A percentile compares a stretch with the other conserved stretches of the same genome.
These are phyloP conservation scores for Silene noctiflora DNA, from an alignment of 179 eudicot genomes.

Conservation along the genomic window DNA sequence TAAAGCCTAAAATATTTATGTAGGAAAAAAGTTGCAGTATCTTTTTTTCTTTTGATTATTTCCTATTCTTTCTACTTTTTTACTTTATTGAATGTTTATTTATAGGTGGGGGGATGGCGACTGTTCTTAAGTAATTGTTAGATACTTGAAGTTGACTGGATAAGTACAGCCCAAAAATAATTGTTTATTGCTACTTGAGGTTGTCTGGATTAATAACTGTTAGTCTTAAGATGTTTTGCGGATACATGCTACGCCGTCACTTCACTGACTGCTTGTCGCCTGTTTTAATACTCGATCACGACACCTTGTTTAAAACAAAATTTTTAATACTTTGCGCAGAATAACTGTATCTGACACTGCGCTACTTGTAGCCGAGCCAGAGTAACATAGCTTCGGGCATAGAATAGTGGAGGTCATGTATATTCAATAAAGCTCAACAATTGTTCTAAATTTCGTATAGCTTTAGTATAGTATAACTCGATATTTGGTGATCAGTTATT, in stretches of 20 bases:
- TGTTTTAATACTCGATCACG: neutral
- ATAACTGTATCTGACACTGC: neutral
- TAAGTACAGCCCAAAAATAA: neutral
- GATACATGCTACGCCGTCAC: neutral
- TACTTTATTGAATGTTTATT: conserved; percentile 9
- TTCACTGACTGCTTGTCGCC: neutral
- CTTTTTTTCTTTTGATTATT: conserved; percentile 4
- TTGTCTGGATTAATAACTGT: neutral
- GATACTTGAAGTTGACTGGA: conserved; percentile 10
- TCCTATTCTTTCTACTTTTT: neutral
- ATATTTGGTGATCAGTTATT: neutral
- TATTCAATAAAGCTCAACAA: neutral
- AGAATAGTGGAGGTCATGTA: neutral
- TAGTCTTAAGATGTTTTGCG: neutral
- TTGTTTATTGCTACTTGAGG: neutral
- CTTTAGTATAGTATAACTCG: neutral
- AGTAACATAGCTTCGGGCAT: no score
- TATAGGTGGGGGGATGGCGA: conserved; percentile 11
- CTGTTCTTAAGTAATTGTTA: conserved; percentile 5
- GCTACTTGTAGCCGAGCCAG: neutral
- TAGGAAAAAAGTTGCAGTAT: neutral
- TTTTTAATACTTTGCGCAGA: neutral
- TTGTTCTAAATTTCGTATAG: neutral
- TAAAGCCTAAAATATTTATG: neutral
- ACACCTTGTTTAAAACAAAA: neutral